Evolutionary conservation across 306 rosid genomes (phyloP).

Genomic region (Sesbania bispinosa): DNA sequence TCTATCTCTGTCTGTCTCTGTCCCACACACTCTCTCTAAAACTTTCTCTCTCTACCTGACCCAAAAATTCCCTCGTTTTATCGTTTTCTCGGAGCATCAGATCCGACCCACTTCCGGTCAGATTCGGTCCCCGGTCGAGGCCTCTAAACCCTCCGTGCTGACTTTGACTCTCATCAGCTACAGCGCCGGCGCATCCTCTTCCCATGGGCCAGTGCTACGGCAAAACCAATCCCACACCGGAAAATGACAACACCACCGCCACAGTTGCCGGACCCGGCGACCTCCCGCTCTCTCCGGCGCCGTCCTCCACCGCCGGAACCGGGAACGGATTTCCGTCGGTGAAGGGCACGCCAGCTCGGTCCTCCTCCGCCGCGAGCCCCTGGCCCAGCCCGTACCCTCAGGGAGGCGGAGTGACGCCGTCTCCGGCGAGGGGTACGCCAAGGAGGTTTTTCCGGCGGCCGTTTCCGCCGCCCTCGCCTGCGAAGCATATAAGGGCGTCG

Average conservation of each 20-base stretch:
- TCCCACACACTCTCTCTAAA: no score
- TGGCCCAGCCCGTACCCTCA: constrained; percentile 94
- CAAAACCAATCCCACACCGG: constrained; percentile 46
- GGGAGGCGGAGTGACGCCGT: constrained; percentile 74
- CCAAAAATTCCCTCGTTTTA: no score
- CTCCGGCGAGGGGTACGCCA: constrained; percentile 87
- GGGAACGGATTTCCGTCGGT: constrained; percentile 36
- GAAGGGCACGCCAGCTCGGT: constrained; percentile 57
- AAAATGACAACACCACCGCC: constrained; percentile 39
- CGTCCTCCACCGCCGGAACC: constrained; percentile 21
- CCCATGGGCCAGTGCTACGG: constrained; percentile 93
- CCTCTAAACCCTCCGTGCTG: no score
- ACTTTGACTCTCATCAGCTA: no score
- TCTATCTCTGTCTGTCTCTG: no score
- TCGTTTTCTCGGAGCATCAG: no score
- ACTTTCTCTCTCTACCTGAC: no score
- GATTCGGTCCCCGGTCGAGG: no score
- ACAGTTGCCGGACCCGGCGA: background rate
- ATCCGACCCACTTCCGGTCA: no score
- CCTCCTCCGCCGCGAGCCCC: constrained; percentile 3
- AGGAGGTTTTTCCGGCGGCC: constrained; percentile 73
- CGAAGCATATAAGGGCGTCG: constrained; percentile 86
- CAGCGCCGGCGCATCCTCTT: no score
- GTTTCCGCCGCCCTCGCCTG: constrained; percentile 94
- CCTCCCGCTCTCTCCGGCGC: constrained; percentile 27